A percentile compares a stretch with the other conserved stretches of the same genome.
phyloP scores from a whole-genome alignment of 768 basidiomycete species.

The Tephrocybe rancida region DNA sequence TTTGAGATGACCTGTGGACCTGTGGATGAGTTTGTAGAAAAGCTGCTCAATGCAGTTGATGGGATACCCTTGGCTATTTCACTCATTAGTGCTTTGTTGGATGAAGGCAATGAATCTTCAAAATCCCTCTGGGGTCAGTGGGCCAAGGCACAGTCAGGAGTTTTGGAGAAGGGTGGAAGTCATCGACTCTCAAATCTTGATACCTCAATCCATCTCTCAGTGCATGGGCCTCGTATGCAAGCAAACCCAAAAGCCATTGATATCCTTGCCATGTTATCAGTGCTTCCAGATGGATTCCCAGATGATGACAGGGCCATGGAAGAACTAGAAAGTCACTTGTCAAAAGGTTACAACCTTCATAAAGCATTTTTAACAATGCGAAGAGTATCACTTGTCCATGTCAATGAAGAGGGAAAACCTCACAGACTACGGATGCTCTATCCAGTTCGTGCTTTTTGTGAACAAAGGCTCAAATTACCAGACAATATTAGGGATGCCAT shows the following conservation, averaged over 20 bases:
- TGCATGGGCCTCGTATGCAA: conserved; percentile 18
- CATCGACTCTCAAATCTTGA: conserved; percentile 23
- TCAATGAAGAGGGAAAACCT: neutral
- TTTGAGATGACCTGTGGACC: neutral
- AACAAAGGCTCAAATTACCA: neutral
- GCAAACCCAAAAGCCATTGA: conserved; percentile 4
- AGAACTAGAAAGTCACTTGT: neutral
- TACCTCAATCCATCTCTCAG: conserved; percentile 21
- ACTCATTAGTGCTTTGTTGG: neutral
- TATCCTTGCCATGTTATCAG: conserved; percentile 20
- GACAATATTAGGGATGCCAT: no score
- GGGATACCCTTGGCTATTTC: no score
- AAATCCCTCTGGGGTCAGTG: conserved; percentile 19
- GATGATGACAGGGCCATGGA: neutral
- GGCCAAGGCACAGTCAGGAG: conserved; percentile 16
- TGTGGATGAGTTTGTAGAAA: conserved; percentile 14
- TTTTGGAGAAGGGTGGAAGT: conserved; percentile 19
- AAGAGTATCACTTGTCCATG: conserved; percentile 1
- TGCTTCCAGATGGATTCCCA: conserved; percentile 20
- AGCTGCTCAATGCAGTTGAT: conserved; percentile 16
- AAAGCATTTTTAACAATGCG: neutral
- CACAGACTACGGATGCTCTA: neutral
- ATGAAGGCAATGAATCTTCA: conserved; percentile 21
- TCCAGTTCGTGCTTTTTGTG: neutral
- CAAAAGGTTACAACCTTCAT: neutral